Conservation (phyloP, 805 yeast genomes). For the Saccharomycodes ludwigii region DNA sequence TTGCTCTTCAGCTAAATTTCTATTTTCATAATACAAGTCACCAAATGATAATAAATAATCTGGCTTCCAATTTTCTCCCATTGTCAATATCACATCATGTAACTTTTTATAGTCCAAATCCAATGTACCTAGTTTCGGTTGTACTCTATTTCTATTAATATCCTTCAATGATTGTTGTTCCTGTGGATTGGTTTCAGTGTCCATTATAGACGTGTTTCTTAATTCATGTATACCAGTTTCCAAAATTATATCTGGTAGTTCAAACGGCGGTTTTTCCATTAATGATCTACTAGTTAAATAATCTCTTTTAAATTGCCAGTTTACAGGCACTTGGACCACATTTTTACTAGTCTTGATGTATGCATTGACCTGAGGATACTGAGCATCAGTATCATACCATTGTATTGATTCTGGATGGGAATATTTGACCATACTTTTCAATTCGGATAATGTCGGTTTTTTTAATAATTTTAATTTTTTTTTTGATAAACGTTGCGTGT, state of each 20-base stretch:
- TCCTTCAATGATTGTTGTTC: conserved; percentile 52
- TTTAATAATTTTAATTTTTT: conserved; percentile 38
- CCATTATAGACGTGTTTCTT: conserved; percentile 32
- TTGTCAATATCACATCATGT: conserved; percentile 77
- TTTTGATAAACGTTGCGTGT: conserved; percentile 21
- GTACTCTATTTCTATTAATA: conserved; percentile 69
- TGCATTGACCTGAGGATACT: conserved; percentile 58
- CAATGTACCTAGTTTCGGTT: conserved; percentile 74
- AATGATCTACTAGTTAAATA: conserved; percentile 58
- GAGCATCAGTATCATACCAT: conserved; percentile 80
- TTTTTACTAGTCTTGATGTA: conserved; percentile 54
- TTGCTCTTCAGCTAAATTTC: conserved; percentile 39
- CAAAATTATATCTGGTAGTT: conserved; percentile 62
- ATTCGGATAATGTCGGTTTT: conserved; percentile 51
- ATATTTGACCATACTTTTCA: conserved; percentile 41
- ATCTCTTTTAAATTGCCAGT: conserved; percentile 75
- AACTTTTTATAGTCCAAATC: conserved; percentile 78
- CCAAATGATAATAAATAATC: conserved; percentile 49
- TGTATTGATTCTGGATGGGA: conserved; percentile 64
- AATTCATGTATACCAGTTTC: conserved; percentile 81
- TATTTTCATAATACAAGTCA: conserved; percentile 68
- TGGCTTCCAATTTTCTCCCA: conserved; percentile 57
- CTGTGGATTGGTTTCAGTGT: too few relatives aligned
- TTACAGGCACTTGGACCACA: conserved; percentile 63
- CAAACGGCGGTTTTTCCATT: conserved; percentile 56